phyloP scores from a whole-genome alignment of 352 stramenopile genomes.

The Detonula confervacea region DNA sequence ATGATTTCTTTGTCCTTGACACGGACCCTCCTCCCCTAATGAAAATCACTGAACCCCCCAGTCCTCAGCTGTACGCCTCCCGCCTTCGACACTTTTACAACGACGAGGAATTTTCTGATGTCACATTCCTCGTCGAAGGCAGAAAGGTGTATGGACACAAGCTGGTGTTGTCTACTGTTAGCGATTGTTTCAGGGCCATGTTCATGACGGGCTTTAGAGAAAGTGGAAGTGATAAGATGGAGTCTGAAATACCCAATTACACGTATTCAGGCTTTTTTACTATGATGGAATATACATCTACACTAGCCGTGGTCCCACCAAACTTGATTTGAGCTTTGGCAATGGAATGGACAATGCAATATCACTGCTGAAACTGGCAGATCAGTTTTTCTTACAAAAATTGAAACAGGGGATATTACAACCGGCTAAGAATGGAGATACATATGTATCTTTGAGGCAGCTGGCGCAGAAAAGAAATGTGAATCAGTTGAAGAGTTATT shows the following conservation, averaged over 20 bases:
- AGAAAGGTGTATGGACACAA: slow-evolving; percentile 92
- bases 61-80: slow-evolving; percentile 82
- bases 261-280: slow-evolving; percentile 90
- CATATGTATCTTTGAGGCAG: slow-evolving; percentile 89
- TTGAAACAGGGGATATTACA: slow-evolving; percentile 92
- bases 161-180: slow-evolving; percentile 91
- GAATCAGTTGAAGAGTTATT: slow-evolving; percentile 90
- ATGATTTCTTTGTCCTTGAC: slow-evolving; percentile 94
- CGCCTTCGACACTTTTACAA: slow-evolving; percentile 91
- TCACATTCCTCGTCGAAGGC: slow-evolving; percentile 95
- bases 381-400: slow-evolving; percentile 97
- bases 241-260: slow-evolving; percentile 91
- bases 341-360: slow-evolving; percentile 83
- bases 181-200: slow-evolving; percentile 93
- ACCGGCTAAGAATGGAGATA: slow-evolving; percentile 87
- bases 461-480: slow-evolving; percentile 91
- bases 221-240: slow-evolving; percentile 57
- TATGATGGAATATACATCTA: slow-evolving; percentile 96
- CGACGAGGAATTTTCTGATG: slow-evolving; percentile 92
- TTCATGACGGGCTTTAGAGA: slow-evolving; percentile 94
- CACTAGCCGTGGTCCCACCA: slow-evolving; percentile 82
- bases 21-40: slow-evolving; percentile 91
- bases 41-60: slow-evolving; percentile 87
- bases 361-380: slow-evolving; percentile 91
- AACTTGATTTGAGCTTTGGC: slow-evolving; percentile 48